Conservation (phyloP, 495 filamentous ascomycete genomes). For the Penicillium daleae region DNA sequence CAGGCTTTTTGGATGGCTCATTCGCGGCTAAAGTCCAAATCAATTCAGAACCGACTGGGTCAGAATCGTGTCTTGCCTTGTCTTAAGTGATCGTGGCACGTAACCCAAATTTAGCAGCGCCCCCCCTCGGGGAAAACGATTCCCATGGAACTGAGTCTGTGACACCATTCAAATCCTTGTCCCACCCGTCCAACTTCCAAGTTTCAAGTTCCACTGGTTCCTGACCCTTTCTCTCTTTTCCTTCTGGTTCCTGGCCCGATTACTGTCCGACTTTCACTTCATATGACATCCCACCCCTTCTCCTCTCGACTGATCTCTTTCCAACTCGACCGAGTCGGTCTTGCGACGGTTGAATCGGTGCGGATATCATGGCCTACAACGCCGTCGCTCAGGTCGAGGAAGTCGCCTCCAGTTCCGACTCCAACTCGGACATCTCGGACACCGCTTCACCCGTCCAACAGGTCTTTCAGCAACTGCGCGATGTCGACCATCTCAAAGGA, state of each 20-base stretch:
- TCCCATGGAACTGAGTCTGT: slow-evolving; percentile 1
- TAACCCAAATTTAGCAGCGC: slow-evolving; percentile 11
- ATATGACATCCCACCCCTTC: not conserved
- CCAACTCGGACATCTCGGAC: slow-evolving; percentile 39
- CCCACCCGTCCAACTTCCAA: no score
- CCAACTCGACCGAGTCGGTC: slow-evolving; percentile 15
- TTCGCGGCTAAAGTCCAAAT: not conserved
- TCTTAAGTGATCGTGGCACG: slow-evolving; percentile 1
- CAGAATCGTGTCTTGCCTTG: slow-evolving; percentile 4
- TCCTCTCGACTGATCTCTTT: slow-evolving; percentile 10
- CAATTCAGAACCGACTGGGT: not conserved
- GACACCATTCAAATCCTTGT: slow-evolving; percentile 3
- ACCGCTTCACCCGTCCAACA: slow-evolving; percentile 34
- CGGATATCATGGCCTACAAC: slow-evolving; percentile 53
- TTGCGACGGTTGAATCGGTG: not conserved
- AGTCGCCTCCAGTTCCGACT: slow-evolving; percentile 44
- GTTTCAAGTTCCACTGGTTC: slow-evolving; percentile 12
- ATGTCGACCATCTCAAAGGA: slow-evolving; percentile 34
- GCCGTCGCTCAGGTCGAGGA: slow-evolving; percentile 50
- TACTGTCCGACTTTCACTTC: not conserved
- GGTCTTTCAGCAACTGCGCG: slow-evolving; percentile 32
- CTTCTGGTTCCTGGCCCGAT: not conserved
- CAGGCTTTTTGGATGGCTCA: slow-evolving; percentile 4
- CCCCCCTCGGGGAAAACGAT: not conserved
- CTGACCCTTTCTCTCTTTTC: not conserved